Base-by-base conservation (phyloP, 139 green algal genomes). In the Trebouxia sp. region DNA sequence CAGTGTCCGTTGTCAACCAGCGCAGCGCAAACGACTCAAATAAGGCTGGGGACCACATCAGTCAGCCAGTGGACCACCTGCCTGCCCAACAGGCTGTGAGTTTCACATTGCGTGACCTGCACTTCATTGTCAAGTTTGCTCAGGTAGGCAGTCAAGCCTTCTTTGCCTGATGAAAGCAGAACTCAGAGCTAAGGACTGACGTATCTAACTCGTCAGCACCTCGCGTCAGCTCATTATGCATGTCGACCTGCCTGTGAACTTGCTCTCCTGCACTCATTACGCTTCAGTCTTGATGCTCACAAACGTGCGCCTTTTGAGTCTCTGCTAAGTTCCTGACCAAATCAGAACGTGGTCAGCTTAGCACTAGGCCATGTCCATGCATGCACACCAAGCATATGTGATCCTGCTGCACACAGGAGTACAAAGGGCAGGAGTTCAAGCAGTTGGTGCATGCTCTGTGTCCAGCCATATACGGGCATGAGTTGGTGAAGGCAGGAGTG, bases 401-500 rank as follows among this genome's bases (percentile, higher is more conserved):
- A n/a, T 8, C 14, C 28, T 41, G 28, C 0, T 30, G 8, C 3
- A 48, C 85, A 56, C 75, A 94, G 85, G 81, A 85, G 50, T 90
- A 87, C 43, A 86, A 89, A 42, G 90, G 89, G 0, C 86, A 96
- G 72, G 85, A 90, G 83, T 81, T 98, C 26, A 79, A 89, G 4
- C 88, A 93, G 74, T 88, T 99, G 66, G 90, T 96, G 28, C 89
- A 94, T 35, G 86, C 90, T 17, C 84, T 99, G 48, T 97, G 93
- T 81, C 96, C 96, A 35, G 80, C 81, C 67, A 98, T 99, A 75
- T 97, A 91, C 65, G 95, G 96, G 53, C 83, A 97, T 39, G 92
- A 97, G 82, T 62, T 96, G 15, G 92, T 97, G 75, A 99, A 99
- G 88, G 92, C 89, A 14, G 96, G 92, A 0, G 77, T 99, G 38